Evolutionary conservation across 371 early-diverging fungal species (phyloP).

Genomic region (Mucor indicus): DNA sequence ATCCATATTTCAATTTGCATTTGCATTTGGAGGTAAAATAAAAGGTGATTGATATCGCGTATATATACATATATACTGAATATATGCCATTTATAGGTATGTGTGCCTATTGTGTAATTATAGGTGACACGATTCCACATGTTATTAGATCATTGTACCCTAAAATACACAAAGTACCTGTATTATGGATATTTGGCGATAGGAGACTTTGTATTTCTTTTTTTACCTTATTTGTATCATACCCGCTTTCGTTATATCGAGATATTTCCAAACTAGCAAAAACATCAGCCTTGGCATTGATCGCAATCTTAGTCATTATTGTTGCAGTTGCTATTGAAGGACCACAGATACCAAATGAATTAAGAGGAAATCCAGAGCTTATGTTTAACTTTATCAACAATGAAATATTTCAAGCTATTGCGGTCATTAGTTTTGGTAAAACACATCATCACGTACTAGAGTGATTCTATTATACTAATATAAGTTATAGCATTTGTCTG

Average conservation of each 20-base stretch:
- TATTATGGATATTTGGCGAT: constrained; percentile 51
- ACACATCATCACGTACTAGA: background rate
- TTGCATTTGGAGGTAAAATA: constrained; percentile 78
- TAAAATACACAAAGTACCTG: constrained; percentile 45
- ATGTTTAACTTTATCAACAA: constrained; percentile 53
- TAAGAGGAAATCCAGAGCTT: constrained; percentile 49
- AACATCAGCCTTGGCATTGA: constrained; percentile 73
- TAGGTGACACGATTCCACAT: constrained; percentile 78
- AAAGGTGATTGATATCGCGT: too few species aligned
- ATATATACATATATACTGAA: too few species aligned
- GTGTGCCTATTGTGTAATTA: constrained; percentile 79
- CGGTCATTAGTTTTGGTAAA: constrained; percentile 81
- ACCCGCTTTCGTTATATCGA: constrained; percentile 75
- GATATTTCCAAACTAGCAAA: constrained; percentile 80
- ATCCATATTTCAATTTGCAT: constrained; percentile 76
- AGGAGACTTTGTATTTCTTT: constrained; percentile 62
- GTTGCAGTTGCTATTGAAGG: constrained; percentile 70
- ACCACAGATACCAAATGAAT: constrained; percentile 50
- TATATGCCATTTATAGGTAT: constrained; percentile 54
- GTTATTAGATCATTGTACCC: constrained; percentile 69
- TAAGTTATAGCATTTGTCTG: constrained; percentile 71
- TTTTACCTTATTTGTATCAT: constrained; percentile 66
- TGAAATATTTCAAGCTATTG: constrained; percentile 72
- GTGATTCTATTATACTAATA: background rate
- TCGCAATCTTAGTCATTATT: constrained; percentile 73